Evolutionary conservation across 495 filamentous ascomycete genomes (phyloP).

Genomic region (Penicillium argentinense): DNA sequence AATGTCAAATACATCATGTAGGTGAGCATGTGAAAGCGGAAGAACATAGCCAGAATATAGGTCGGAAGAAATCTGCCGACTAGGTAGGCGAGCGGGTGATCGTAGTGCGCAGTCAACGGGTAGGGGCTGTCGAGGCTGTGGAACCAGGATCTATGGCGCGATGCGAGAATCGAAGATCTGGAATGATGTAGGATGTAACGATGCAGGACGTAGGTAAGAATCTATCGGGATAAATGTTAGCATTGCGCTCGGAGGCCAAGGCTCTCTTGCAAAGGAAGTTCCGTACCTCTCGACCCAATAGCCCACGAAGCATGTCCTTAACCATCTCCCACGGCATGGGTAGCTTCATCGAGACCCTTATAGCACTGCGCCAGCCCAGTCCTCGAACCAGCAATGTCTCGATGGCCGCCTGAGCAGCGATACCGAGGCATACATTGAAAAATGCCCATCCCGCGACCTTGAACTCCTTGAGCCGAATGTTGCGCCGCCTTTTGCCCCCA

Average conservation of each 20-base stretch:
- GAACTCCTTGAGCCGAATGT: slow-evolving; percentile 30
- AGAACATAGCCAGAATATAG: slow-evolving; percentile 66
- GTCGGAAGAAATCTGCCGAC: slow-evolving; percentile 68
- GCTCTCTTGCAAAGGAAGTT: too few species aligned
- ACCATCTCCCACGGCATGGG: slow-evolving; percentile 63
- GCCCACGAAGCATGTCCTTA: slow-evolving; percentile 50
- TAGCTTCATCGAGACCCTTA: slow-evolving; percentile 57
- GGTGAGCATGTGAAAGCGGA: slow-evolving; percentile 75
- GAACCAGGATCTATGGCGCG: slow-evolving; percentile 62
- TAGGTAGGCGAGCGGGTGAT: slow-evolving; percentile 77
- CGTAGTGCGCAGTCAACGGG: slow-evolving; percentile 69
- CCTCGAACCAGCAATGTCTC: slow-evolving; percentile 55
- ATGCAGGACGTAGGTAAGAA: slow-evolving; percentile 67
- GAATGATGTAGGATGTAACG: slow-evolving; percentile 64
- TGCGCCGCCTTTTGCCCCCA: slow-evolving; percentile 48
- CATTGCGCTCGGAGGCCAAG: background rate
- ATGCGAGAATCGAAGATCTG: slow-evolving; percentile 30
- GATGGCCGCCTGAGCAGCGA: slow-evolving; percentile 54
- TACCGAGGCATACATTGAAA: slow-evolving; percentile 63
- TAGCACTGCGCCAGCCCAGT: slow-evolving; percentile 51
- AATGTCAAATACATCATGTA: slow-evolving; percentile 69
- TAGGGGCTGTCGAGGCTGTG: slow-evolving; percentile 63
- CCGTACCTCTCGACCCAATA: slow-evolving; percentile 57
- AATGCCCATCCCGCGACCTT: slow-evolving; percentile 55
- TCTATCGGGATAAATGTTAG: slow-evolving; percentile 29